Base-by-base conservation (phyloP, 225 moss, liverwort and hornwort genomes). In the Physcomitrellopsis africana region DNA sequence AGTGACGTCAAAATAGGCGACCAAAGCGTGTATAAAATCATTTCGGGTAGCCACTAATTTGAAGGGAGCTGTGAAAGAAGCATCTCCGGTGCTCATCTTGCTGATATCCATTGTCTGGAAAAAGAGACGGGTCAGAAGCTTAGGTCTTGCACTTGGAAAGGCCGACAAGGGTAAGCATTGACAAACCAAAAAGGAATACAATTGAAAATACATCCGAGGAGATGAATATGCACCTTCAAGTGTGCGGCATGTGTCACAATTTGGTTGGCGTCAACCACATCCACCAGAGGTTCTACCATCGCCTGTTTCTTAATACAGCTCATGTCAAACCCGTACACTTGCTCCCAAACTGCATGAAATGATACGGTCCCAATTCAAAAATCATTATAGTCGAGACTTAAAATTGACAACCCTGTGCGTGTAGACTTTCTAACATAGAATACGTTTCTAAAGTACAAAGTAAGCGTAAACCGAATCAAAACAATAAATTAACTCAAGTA, bases 271-370 rank as follows among this genome's bases (percentile, higher is more conserved):
- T 99, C 95, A 20, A 99, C 97, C 8, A 93, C 92, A 69, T 99
- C 97, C 80, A 99, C 97, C 82, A 99, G 75, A 41, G 97, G 97
- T 63, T 99, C 97, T 67, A 91, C 86, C 97, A 99, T 99, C 27
- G 97, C 97, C 76, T 95, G 97, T 80, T 95, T 99, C 70, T 93
- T 90, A 55, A 99, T 99, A 69, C 97, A 99, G 80, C 93, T 99
- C 97, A 99, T 99, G 80, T 99, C 97, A 68, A 99, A 95, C 29
- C 90, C 95, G 73, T 99, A 99, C 6, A 99, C 97, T 73, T 89
- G 90, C 57, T 93, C 94, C 97, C 97, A 99, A 72, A 99, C 97
- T 97, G 86, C 37, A 80, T 44, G 62, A 68, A 17, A 52, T 70
- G 60, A 63, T 0, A 48, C 7, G 58, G 19, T 20, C 19, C 45